phyloP scores from a whole-genome alignment of 371 early-diverging fungal species.

The Gilbertella persicaria region DNA sequence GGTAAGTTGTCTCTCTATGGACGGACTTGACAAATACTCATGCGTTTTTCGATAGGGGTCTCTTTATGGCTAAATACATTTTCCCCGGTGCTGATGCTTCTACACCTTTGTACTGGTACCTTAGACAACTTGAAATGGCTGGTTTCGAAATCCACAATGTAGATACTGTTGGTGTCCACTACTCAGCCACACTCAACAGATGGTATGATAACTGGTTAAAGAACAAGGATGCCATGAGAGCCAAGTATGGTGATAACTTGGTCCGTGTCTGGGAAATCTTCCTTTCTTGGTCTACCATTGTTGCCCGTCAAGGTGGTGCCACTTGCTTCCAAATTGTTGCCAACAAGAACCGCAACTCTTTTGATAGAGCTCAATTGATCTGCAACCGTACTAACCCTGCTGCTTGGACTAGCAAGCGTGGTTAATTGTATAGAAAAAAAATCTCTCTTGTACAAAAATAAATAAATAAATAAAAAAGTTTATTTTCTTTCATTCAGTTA shows the following conservation, averaged over 20 bases:
- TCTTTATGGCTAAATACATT: constrained; percentile 97
- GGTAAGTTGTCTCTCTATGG: constrained; percentile 34
- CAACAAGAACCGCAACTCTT: constrained; percentile 95
- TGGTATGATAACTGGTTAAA: constrained; percentile 98
- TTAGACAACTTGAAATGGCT: constrained; percentile 87
- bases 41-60: constrained; percentile 62
- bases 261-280: constrained; percentile 92
- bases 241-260: constrained; percentile 85
- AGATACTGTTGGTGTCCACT: constrained; percentile 96
- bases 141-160: constrained; percentile 90
- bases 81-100: constrained; percentile 99
- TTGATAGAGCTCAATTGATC: constrained; percentile 77
- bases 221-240: constrained; percentile 83
- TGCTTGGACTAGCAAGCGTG: constrained; percentile 33
- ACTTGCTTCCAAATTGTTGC: constrained; percentile 95
- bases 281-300: constrained; percentile 94
- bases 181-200: constrained; percentile 91
- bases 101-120: constrained; percentile 92
- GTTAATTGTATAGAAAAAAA: constrained; percentile 14
- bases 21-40: not conserved
- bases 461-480: constrained; percentile 4
- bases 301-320: constrained; percentile 93
- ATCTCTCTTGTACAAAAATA: not conserved
- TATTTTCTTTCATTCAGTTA: not conserved
- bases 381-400: constrained; percentile 50